These are phyloP conservation scores for Pholiota adiposa DNA, from an alignment of 1,284 basidiomycete species.

Conservation along the genomic window DNA sequence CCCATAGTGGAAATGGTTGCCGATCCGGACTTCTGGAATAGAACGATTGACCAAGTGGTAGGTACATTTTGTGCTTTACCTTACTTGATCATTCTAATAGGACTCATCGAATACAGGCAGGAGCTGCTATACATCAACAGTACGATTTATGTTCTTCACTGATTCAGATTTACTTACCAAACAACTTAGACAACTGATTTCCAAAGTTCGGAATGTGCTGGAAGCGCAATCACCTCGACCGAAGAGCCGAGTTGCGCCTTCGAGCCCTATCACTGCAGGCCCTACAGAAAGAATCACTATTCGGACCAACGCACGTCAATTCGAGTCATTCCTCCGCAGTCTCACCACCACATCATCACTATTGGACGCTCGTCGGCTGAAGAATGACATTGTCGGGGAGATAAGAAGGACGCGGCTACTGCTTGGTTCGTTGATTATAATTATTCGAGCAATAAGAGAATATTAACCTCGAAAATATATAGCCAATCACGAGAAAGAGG, in stretches of 20 bases:
- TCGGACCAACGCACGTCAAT: constrained; percentile 78
- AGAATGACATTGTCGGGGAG: constrained; percentile 89
- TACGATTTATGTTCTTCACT: constrained; percentile 32
- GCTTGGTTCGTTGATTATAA: constrained; percentile 54
- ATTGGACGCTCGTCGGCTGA: constrained; percentile 86
- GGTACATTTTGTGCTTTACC: constrained; percentile 41
- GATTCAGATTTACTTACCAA: constrained; percentile 10
- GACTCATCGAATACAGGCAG: constrained; percentile 64
- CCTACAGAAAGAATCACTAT: constrained; percentile 75
- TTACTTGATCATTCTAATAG: neutral
- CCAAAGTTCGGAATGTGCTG: constrained; percentile 81
- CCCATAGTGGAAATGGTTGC: constrained; percentile 91
- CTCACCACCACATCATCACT: constrained; percentile 83
- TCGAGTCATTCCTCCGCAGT: constrained; percentile 88
- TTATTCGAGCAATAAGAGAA: neutral
- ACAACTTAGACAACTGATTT: constrained; percentile 69
- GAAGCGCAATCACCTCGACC: constrained; percentile 75
- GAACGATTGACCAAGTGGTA: constrained; percentile 88
- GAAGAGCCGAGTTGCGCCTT: constrained; percentile 42
- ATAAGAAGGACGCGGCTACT: constrained; percentile 77
- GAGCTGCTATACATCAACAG: constrained; percentile 90
- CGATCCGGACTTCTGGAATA: constrained; percentile 97
- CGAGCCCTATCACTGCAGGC: constrained; percentile 35
- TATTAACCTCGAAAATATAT: constrained; percentile 7
- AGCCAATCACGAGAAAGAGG: constrained; percentile 84